phyloP scores from a whole-genome alignment of 2,329 filamentous ascomycete species.

The Aspergillus udagawae region DNA sequence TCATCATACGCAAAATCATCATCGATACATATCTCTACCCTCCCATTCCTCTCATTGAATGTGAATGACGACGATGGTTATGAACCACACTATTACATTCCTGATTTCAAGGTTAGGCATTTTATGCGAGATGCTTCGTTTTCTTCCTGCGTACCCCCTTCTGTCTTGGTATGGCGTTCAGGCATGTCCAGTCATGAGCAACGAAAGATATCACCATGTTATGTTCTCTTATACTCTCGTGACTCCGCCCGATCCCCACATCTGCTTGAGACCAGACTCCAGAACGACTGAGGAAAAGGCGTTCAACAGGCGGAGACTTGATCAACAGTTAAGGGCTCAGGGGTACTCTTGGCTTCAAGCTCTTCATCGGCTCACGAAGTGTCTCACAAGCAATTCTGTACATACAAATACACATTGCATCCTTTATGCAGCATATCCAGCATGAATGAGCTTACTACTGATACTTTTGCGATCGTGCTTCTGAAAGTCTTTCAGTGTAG shows the following conservation, averaged over 20 bases:
- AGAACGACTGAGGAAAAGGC: neutral
- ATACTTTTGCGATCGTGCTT: neutral
- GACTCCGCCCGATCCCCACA: neutral
- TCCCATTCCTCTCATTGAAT: neutral
- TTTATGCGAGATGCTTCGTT: neutral
- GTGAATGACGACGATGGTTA: neutral
- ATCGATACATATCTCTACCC: neutral
- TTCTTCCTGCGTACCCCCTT: neutral
- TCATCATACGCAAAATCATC: neutral
- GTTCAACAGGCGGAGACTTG: neutral
- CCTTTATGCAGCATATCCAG: neutral
- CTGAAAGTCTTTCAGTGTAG: neutral
- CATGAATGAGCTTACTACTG: neutral
- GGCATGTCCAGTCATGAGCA: conserved; percentile 10
- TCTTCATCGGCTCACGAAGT: neutral
- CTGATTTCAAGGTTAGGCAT: conserved; percentile 2
- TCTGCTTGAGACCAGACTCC: neutral
- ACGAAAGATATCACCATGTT: conserved; percentile 14
- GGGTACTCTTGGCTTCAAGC: neutral
- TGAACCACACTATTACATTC: neutral
- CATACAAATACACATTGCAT: neutral
- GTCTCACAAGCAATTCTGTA: neutral
- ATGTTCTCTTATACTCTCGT: neutral
- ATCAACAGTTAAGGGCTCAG: neutral
- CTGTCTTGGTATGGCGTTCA: conserved; percentile 10